Base-by-base conservation (phyloP, 1,139 yeast genomes). In the Nematodospora anomalae region DNA sequence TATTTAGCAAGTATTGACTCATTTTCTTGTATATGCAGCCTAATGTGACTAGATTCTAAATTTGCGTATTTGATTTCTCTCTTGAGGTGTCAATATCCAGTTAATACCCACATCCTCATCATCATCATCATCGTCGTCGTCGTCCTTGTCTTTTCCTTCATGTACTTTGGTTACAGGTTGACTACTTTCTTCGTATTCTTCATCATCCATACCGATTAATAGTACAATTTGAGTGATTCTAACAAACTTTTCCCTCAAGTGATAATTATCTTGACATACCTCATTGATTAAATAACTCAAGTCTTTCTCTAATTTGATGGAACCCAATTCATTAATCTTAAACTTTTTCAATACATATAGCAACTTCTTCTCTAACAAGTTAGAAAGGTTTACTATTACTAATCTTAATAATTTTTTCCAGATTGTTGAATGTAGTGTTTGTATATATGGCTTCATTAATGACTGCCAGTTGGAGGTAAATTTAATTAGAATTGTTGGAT, bases 261-360 rank as follows among this genome's bases (percentile, higher is more conserved):
- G 76, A 58, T 88, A 92, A 50, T 80, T 68, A 64, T 57, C 80
- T 55, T 57, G 78, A 71, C 61, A 87, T 54, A 51, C 73, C 44
- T 81, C 83, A 36, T 78, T 74, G 35, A 92, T 85, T 27, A 90
- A 72, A 32, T 77, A 70, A 26, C 92, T 80, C 30, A 90, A 64
- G 56, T 90, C 97, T 42, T 86, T 79, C 50, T 94, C 98, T 35
- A 94, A 65, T 46, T 82, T 83, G 24, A 89, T 74, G 0, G 95
- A 82, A 0, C 97, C 97, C 33, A 86, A 63, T 47, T 86, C 95
- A 51, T 86, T 89, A 44, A 88, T 79, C 42, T 56, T 60, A 44
- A 59, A 67, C 41, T 74, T 77, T 36, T 79, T 79, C 41, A 82
- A 76, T 30, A 86, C 67, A 4, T 69, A 48, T 76, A 89, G 76